Evolutionary conservation across 2,329 filamentous ascomycete species (phyloP), one percentile per base, ranked within the genome.

Genomic region (Hypoxylon sp.): DNA sequence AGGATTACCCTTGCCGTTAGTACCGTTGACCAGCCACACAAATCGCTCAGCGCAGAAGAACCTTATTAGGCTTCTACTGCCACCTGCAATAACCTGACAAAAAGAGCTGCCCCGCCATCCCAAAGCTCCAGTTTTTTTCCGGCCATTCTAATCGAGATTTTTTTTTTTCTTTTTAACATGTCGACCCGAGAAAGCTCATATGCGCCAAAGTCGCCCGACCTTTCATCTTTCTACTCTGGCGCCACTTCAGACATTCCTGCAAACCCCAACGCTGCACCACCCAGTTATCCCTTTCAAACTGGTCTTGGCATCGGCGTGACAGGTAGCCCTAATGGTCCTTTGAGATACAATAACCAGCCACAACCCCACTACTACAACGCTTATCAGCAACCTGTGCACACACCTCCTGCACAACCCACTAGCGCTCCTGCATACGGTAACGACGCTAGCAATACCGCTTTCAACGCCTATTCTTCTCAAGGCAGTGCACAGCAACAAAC

Each of bases 191-290:
- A 78, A 64, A 73, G 71, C 59, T 73, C 70, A 54, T 83, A 83
- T 71, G 79, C 77, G 60, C 81, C 81, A 60, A 80, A 77, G 68
- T 83, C 80, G 63, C 81, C 81, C 65, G 80, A 83, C 72, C 75
- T 83, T 60, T 82, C 80, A 52, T 81, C 77, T 51, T 77, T 83
- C 68, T 79, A 76, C 63, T 71, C 77, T 54, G 66, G 70, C 56
- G 60, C 67, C 52, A 65, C 65, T 38, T 58, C 58, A 44, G 51
- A 50, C 54, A 55, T 62, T 55, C 57, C 63, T 56, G 55, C 63
- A 53, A 43, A 59, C 60, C 35, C 64, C 44, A 53, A 58, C 54
- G 20, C 55, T 23, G n/a, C n/a, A n/a, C 44, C 64, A 46, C 44
- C 34, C 23, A 41, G 41, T 38, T 63, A 69, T 62, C 53, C 62